Conservation (phyloP, 1,284 basidiomycete genomes). For the Chondrostereum purpureum region DNA sequence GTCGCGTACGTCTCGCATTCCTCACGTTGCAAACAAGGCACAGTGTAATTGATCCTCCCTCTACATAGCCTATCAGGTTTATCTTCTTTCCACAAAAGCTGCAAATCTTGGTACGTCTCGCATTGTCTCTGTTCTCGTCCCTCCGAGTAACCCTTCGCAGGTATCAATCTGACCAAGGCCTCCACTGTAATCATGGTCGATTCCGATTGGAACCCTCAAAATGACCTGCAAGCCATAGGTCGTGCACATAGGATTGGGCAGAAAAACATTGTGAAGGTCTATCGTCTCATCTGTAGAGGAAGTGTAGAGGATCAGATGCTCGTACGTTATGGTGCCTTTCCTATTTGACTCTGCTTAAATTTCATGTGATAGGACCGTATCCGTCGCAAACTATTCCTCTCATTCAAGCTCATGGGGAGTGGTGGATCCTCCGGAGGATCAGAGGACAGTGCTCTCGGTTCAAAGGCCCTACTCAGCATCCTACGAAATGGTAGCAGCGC, state of each 20-base stretch:
- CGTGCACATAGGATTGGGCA: constrained; percentile 79
- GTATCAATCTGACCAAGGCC: constrained; percentile 79
- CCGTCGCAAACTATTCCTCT: constrained; percentile 57
- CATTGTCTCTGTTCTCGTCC: not conserved
- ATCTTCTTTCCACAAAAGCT: constrained; percentile 81
- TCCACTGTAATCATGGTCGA: constrained; percentile 79
- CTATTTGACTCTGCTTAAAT: not conserved
- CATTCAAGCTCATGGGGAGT: constrained; percentile 48
- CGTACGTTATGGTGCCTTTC: constrained; percentile 2
- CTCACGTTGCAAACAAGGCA: no score
- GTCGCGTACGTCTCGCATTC: constrained; percentile 33
- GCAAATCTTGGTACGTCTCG: constrained; percentile 67
- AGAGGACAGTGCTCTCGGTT: constrained; percentile 25
- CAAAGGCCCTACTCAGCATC: constrained; percentile 45
- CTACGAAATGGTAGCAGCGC: constrained; percentile 52
- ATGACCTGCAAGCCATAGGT: constrained; percentile 85
- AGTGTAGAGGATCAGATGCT: constrained; percentile 66
- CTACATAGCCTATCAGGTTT: constrained; percentile 67
- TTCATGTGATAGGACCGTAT: constrained; percentile 33
- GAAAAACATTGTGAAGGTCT: constrained; percentile 76
- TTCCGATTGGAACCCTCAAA: constrained; percentile 77
- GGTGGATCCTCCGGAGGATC: constrained; percentile 16
- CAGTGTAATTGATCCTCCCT: constrained; percentile 19
- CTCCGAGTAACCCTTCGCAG: constrained; percentile 21
- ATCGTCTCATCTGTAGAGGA: constrained; percentile 47